Percentiles rank a stretch among this genome's conserved stretches.
These are phyloP conservation scores for Nemania abortiva DNA, from an alignment of 2,329 filamentous ascomycete species.

Conservation along the genomic window DNA sequence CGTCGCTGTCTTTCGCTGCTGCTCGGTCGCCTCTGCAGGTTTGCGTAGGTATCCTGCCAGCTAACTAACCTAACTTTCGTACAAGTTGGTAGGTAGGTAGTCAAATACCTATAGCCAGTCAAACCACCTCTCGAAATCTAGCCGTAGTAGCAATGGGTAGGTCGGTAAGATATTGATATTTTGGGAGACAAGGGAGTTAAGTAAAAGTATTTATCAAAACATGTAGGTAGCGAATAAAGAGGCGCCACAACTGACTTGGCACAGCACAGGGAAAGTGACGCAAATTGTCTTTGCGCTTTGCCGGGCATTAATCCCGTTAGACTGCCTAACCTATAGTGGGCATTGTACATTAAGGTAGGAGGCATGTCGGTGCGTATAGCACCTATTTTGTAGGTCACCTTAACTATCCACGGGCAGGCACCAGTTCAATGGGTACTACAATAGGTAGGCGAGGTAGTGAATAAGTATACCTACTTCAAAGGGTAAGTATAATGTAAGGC, in stretches of 20 bases:
- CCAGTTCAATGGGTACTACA: no score
- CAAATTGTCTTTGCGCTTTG: slow-evolving; percentile 12
- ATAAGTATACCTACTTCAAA: no score
- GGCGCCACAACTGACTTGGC: slow-evolving; percentile 32
- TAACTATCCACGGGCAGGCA: no score
- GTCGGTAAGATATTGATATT: not conserved
- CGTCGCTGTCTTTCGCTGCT: slow-evolving; percentile 13
- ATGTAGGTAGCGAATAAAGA: slow-evolving; percentile 22
- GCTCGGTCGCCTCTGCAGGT: not conserved
- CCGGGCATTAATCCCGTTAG: not conserved
- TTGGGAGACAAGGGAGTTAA: slow-evolving; percentile 5
- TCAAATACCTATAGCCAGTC: not conserved
- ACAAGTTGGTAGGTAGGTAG: not conserved
- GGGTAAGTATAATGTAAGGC: no score
- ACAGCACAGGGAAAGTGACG: slow-evolving; percentile 16
- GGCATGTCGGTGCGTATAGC: not conserved
- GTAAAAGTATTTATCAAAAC: slow-evolving; percentile 5
- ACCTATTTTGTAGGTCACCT: no score
- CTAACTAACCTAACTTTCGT: not conserved
- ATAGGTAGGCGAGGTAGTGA: no score
- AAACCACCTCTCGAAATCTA: not conserved
- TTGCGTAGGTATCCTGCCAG: slow-evolving; percentile 11
- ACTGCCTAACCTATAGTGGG: not conserved
- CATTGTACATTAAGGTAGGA: not conserved
- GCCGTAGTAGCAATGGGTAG: not conserved